These are phyloP conservation scores for Pyricularia pennisetigena DNA, from an alignment of 2,329 filamentous ascomycete species.

Conservation along the genomic window DNA sequence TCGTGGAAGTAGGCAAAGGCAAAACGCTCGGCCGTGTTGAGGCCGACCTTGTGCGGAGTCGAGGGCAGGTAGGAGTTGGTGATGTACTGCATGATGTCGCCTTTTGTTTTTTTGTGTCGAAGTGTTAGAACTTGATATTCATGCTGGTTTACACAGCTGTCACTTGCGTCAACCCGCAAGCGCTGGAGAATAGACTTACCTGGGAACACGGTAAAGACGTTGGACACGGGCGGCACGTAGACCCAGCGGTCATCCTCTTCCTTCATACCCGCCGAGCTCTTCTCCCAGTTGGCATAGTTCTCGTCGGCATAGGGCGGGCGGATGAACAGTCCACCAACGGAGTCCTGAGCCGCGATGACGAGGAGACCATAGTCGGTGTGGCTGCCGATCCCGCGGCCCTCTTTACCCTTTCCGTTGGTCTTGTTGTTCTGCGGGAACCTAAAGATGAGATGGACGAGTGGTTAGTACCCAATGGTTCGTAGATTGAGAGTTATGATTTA, in stretches of 20 bases:
- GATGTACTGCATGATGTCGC: conserved; percentile 42
- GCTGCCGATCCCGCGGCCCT: conserved; percentile 38
- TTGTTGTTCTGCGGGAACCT: conserved; percentile 22
- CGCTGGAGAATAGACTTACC: conserved; percentile 9
- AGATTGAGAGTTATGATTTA: too few species aligned
- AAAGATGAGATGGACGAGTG: neutral
- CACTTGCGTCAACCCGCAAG: too few species aligned
- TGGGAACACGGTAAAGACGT: conserved; percentile 39
- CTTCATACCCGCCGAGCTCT: conserved; percentile 29
- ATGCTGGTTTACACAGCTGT: too few species aligned
- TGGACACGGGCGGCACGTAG: conserved; percentile 32
- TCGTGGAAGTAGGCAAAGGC: conserved; percentile 42
- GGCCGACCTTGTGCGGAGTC: conserved; percentile 39
- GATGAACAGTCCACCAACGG: conserved; percentile 39
- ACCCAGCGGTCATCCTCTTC: conserved; percentile 36
- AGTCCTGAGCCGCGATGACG: conserved; percentile 38
- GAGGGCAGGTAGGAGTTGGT: conserved; percentile 33
- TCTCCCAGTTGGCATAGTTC: conserved; percentile 33
- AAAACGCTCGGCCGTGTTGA: conserved; percentile 36
- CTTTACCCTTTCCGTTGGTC: conserved; percentile 37
- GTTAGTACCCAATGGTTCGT: too few species aligned
- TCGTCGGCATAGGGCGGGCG: conserved; percentile 30
- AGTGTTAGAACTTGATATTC: neutral
- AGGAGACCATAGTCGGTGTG: conserved; percentile 43
- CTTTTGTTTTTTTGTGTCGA: conserved; percentile 13